These are phyloP conservation scores for Tricholomella constricta DNA, from an alignment of 768 basidiomycete genomes.

Conservation along the genomic window DNA sequence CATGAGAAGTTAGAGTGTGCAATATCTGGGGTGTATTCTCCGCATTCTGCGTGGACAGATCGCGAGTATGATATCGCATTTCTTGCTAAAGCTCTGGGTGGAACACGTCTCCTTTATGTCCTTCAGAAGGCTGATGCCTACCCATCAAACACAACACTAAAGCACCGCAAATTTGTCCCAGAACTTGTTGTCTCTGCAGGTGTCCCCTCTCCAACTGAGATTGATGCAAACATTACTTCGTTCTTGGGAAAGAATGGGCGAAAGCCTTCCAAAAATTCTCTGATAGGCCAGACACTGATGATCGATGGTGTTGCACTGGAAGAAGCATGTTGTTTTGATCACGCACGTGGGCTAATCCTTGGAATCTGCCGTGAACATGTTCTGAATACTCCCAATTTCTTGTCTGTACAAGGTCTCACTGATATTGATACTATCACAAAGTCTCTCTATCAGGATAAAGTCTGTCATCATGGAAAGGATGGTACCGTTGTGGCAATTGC, in stretches of 20 bases:
- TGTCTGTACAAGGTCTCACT: neutral
- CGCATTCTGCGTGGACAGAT: slow-evolving; percentile 14
- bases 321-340: slow-evolving; percentile 18
- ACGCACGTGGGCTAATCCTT: slow-evolving; percentile 6
- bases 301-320: slow-evolving; percentile 31
- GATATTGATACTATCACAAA: neutral
- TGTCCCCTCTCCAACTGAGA: neutral
- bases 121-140: slow-evolving; percentile 22
- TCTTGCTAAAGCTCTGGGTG: slow-evolving; percentile 27
- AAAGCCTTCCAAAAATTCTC: slow-evolving; percentile 1
- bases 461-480: slow-evolving; percentile 26
- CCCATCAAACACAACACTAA: slow-evolving; percentile 22
- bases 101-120: slow-evolving; percentile 25
- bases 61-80: slow-evolving; percentile 29
- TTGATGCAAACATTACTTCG: neutral
- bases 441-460: slow-evolving; percentile 8
- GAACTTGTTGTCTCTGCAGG: slow-evolving; percentile 5
- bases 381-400: neutral
- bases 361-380: neutral
- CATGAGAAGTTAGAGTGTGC: neutral
- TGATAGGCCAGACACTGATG: slow-evolving; percentile 21
- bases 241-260: neutral
- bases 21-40: slow-evolving; percentile 7
- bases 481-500: slow-evolving; percentile 29
- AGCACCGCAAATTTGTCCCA: slow-evolving; percentile 12